phyloP scores from a whole-genome alignment of 2,329 filamentous ascomycete species.

The Corinectria fuckeliana region DNA sequence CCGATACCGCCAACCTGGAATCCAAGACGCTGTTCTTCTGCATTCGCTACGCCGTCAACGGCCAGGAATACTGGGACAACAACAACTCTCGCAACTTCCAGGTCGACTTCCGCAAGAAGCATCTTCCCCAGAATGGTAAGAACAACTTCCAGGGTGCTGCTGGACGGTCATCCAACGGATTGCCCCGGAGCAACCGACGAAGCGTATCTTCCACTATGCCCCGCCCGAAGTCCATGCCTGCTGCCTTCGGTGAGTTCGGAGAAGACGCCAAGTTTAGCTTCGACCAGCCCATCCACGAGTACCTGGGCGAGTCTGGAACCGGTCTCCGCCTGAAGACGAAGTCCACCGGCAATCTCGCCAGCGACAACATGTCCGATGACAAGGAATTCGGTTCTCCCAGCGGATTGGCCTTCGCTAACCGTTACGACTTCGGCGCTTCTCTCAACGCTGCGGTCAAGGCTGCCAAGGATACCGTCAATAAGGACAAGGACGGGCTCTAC shows the following conservation, averaged over 20 bases:
- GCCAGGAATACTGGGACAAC: slow-evolving; percentile 94
- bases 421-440: slow-evolving; percentile 96
- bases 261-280: slow-evolving; percentile 65
- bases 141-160: slow-evolving; percentile 57
- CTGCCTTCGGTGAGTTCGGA: slow-evolving; percentile 75
- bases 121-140: slow-evolving; percentile 67
- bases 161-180: slow-evolving; percentile 57
- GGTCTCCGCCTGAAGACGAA: slow-evolving; percentile 75
- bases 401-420: slow-evolving; percentile 83
- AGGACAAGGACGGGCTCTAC: slow-evolving; percentile 64
- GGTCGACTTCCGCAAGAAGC: slow-evolving; percentile 87
- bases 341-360: slow-evolving; percentile 67
- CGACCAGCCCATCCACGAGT: slow-evolving; percentile 65
- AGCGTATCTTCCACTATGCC: slow-evolving; percentile 48
- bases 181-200: slow-evolving; percentile 73
- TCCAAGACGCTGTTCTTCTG: slow-evolving; percentile 93
- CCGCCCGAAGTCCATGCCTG: slow-evolving; percentile 61
- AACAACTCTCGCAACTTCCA: slow-evolving; percentile 89
- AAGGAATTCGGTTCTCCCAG: slow-evolving; percentile 60
- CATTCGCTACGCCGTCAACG: slow-evolving; percentile 83
- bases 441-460: slow-evolving; percentile 81
- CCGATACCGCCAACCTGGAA: slow-evolving; percentile 90
- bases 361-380: slow-evolving; percentile 63
- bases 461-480: slow-evolving; percentile 67
- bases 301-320: slow-evolving; percentile 67